Conservation (phyloP, 192 early-diverging fungal genomes). For the Coemansia reversa region DNA sequence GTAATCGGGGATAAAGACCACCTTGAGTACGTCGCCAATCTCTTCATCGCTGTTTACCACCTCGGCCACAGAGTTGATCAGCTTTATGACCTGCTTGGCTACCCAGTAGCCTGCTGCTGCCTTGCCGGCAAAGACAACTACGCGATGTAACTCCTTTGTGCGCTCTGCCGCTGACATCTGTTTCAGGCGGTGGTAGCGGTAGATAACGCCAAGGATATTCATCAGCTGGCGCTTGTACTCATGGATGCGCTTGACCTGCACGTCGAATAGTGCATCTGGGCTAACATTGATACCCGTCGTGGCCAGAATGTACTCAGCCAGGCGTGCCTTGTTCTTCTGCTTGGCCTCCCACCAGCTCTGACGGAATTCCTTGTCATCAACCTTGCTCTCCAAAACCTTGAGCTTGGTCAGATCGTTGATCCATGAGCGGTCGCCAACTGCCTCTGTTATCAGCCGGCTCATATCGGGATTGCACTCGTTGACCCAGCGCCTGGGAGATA, state of each 20-base stretch:
- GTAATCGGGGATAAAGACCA: slow-evolving; percentile 98
- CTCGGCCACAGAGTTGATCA: slow-evolving; percentile 92
- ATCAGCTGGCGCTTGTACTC: slow-evolving; percentile 99
- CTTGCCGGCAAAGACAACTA: slow-evolving; percentile 96
- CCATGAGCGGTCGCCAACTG: slow-evolving; percentile 74
- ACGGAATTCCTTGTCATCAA: slow-evolving; percentile 71
- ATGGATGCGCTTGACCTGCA: slow-evolving; percentile 98
- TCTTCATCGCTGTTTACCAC: slow-evolving; percentile 84
- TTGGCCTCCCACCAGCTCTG: slow-evolving; percentile 89
- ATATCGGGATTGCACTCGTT: slow-evolving; percentile 94
- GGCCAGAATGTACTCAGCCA: slow-evolving; percentile 79
- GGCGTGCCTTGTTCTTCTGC: slow-evolving; percentile 83
- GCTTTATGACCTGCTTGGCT: slow-evolving; percentile 98
- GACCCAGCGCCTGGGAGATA: slow-evolving; percentile 96
- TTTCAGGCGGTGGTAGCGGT: slow-evolving; percentile 88
- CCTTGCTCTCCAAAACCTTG: slow-evolving; percentile 61
- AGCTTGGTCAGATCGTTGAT: slow-evolving; percentile 72
- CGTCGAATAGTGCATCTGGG: slow-evolving; percentile 91
- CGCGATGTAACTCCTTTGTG: slow-evolving; percentile 62
- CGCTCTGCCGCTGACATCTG: slow-evolving; percentile 69
- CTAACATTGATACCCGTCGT: slow-evolving; percentile 72
- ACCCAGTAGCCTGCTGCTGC: slow-evolving; percentile 98
- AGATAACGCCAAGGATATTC: slow-evolving; percentile 95
- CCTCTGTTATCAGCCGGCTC: slow-evolving; percentile 76
- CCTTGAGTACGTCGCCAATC: slow-evolving; percentile 83